A percentile compares a stretch with the other conserved stretches of the same genome.
Evolutionary conservation across 1,284 basidiomycete genomes (phyloP).

Genomic region (Ceratobasidium sp.): DNA sequence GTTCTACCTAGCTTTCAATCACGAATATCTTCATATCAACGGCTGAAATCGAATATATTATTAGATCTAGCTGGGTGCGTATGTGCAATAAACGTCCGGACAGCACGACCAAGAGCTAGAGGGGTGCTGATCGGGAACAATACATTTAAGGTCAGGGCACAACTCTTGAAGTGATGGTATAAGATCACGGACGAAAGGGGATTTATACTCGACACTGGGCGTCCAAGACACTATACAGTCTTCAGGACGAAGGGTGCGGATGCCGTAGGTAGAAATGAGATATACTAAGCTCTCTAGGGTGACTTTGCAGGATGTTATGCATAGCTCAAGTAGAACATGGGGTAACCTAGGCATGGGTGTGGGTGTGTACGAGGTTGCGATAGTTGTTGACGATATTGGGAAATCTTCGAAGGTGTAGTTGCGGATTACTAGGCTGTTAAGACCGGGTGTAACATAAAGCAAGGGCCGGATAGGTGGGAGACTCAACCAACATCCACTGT

Average conservation of each 20-base stretch:
- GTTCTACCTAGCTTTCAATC: no score
- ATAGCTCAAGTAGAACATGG: no score
- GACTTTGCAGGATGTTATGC: background rate
- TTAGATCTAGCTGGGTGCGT: no score
- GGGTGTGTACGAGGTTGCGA: no score
- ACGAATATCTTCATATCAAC: no score
- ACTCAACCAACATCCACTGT: background rate
- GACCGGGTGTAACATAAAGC: background rate
- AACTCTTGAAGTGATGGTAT: background rate
- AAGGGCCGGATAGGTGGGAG: background rate
- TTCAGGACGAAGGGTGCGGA: background rate
- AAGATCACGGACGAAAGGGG: no score
- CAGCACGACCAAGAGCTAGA: constrained; percentile 4
- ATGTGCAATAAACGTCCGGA: no score
- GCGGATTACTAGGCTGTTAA: background rate
- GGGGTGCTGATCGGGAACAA: no score
- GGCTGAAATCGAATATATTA: no score
- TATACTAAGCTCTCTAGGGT: background rate
- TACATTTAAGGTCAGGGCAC: background rate
- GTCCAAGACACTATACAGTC: background rate
- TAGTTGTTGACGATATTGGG: no score
- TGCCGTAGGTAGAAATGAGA: background rate
- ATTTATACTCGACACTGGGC: background rate
- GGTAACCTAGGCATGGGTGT: no score
- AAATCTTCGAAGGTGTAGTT: no score